phyloP scores from a whole-genome alignment of 805 yeast species.

The Candida gorgasii region DNA sequence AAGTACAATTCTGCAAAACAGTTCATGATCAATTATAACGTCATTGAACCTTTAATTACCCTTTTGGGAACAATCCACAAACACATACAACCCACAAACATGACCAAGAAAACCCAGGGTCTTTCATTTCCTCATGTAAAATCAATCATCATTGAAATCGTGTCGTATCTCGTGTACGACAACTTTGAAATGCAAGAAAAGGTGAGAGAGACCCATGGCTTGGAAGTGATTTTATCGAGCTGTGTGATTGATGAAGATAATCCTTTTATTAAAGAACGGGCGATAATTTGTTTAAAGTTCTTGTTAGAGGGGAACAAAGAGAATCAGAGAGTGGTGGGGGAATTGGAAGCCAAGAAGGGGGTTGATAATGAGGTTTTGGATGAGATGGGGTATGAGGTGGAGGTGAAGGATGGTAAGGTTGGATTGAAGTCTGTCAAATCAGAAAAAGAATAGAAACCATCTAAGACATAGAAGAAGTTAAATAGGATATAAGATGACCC shows the following conservation, averaged over 20 bases:
- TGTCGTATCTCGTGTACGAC: constrained; percentile 57
- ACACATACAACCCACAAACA: constrained; percentile 32
- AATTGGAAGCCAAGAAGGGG: constrained; percentile 71
- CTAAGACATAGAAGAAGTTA: constrained; percentile 6
- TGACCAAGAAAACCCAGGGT: constrained; percentile 27
- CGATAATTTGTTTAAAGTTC: constrained; percentile 76
- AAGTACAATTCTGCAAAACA: constrained; percentile 42
- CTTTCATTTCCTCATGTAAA: constrained; percentile 55
- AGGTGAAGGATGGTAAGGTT: constrained; percentile 71
- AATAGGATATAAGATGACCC: too few species aligned
- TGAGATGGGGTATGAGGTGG: constrained; percentile 77
- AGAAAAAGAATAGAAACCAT: too few species aligned
- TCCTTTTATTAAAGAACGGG: constrained; percentile 83
- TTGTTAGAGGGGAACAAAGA: constrained; percentile 60
- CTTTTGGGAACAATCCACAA: constrained; percentile 44
- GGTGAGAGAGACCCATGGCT: constrained; percentile 63
- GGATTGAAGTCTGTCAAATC: constrained; percentile 38
- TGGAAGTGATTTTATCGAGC: constrained; percentile 71
- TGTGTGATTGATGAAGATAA: constrained; percentile 87
- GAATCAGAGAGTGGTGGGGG: constrained; percentile 77
- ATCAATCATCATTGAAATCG: constrained; percentile 62
- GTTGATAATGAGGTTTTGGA: constrained; percentile 56
- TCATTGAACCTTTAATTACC: constrained; percentile 32
- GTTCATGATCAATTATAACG: constrained; percentile 41
- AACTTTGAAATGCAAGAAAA: constrained; percentile 63